These are phyloP conservation scores for Maudiozyma serrabonitensis DNA, from an alignment of 805 yeast species.

Conservation along the genomic window DNA sequence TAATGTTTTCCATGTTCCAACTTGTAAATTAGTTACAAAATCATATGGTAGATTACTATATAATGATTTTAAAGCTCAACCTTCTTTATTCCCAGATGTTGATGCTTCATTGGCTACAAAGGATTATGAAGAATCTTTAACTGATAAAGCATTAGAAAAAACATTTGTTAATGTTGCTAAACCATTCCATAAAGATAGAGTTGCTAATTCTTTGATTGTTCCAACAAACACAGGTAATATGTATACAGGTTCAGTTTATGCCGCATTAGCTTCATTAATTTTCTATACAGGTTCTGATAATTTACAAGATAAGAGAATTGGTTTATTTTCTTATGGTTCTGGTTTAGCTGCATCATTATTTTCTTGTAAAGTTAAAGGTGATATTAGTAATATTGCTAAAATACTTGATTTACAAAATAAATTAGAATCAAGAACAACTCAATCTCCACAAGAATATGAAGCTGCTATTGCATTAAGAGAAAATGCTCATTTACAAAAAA, in stretches of 20 bases:
- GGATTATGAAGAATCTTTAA: constrained; percentile 67
- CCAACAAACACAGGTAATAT: constrained; percentile 97
- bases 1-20: constrained; percentile 96
- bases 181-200: constrained; percentile 54
- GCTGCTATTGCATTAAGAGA: constrained; percentile 79
- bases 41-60: constrained; percentile 85
- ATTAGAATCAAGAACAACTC: constrained; percentile 50
- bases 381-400: constrained; percentile 55
- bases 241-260: constrained; percentile 91
- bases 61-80: constrained; percentile 74
- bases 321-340: constrained; percentile 94
- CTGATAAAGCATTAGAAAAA: constrained; percentile 78
- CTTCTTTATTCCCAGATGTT: constrained; percentile 53
- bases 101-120: constrained; percentile 40
- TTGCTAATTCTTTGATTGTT: constrained; percentile 69
- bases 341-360: constrained; percentile 90
- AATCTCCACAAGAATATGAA: constrained; percentile 75
- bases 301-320: constrained; percentile 76
- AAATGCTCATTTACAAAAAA: constrained; percentile 73
- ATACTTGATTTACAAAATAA: constrained; percentile 58
- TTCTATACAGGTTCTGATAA: constrained; percentile 63
- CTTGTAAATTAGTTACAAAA: constrained; percentile 89
- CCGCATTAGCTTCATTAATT: constrained; percentile 74
- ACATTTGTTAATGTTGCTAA: constrained; percentile 71
- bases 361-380: constrained; percentile 74